Conservation (phyloP, 176 grass and related monocot genomes). For the Avena insularis region DNA sequence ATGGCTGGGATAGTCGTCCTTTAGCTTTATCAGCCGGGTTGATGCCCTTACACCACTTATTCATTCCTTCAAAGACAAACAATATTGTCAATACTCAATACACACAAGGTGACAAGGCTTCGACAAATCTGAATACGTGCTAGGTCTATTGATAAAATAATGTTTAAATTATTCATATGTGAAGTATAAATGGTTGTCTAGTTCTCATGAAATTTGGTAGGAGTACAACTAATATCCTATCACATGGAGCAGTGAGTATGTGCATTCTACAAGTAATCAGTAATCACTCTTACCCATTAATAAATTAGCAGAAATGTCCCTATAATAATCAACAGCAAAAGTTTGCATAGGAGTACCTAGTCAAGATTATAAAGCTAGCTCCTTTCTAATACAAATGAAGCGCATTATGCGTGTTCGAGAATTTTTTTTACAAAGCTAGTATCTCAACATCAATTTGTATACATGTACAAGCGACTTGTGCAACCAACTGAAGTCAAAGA, state of each 20-base stretch:
- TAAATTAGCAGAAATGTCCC: neutral
- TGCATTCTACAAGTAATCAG: neutral
- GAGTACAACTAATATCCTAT: neutral
- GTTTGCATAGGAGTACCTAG: neutral
- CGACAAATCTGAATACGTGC: neutral
- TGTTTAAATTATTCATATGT: neutral
- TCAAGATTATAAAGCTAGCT: neutral
- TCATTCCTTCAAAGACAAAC: neutral
- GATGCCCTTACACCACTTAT: conserved; percentile 6
- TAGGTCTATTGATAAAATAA: neutral
- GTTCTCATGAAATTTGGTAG: neutral
- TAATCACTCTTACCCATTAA: neutral
- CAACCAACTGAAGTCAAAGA: neutral
- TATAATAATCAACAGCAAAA: neutral
- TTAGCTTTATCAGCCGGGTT: conserved; percentile 6
- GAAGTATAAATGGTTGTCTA: neutral
- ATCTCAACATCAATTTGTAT: neutral
- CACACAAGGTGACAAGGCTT: neutral
- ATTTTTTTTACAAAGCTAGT: neutral
- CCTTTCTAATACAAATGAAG: too few relatives aligned
- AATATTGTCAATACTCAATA: neutral
- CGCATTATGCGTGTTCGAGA: too few relatives aligned
- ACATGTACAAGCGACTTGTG: neutral
- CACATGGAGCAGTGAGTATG: neutral
- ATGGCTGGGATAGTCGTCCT: neutral